Percentiles rank a stretch among this genome's conserved stretches.
Evolutionary conservation across 345 rosid genomes (phyloP).

Genomic region (Conringia planisiliqua): DNA sequence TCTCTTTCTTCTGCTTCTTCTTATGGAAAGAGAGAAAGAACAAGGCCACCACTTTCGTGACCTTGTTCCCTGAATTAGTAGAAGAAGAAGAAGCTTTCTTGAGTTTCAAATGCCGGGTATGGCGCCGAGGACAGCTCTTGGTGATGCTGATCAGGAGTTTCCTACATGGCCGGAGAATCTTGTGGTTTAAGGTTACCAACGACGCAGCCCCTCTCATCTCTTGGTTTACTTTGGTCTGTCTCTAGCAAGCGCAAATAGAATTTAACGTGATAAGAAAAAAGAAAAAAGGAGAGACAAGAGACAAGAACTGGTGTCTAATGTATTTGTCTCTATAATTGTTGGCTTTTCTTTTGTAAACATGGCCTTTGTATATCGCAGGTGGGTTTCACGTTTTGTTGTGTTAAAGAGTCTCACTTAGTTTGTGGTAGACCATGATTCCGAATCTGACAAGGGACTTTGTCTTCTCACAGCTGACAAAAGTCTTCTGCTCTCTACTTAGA

Average conservation of each 20-base stretch:
- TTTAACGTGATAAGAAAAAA: background rate
- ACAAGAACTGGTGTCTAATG: background rate
- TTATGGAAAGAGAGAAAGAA: slow-evolving; percentile 39
- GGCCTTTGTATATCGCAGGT: slow-evolving; percentile 5
- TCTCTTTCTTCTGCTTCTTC: slow-evolving; percentile 38
- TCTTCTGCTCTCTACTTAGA: background rate
- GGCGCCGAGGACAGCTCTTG: slow-evolving; percentile 27
- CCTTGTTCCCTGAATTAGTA: slow-evolving; percentile 20
- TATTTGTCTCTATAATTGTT: background rate
- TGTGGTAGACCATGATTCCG: slow-evolving; percentile 33
- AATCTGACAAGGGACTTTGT: background rate
- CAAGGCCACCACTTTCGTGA: slow-evolving; percentile 34
- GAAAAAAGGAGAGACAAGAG: background rate
- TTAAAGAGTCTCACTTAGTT: slow-evolving; percentile 19
- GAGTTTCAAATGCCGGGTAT: slow-evolving; percentile 32
- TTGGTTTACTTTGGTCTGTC: background rate
- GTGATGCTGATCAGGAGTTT: slow-evolving; percentile 31
- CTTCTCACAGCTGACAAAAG: background rate
- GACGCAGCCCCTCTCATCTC: slow-evolving; percentile 22
- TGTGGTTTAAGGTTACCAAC: slow-evolving; percentile 34
- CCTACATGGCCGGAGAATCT: slow-evolving; percentile 34
- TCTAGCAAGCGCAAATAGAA: background rate
- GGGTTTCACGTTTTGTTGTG: slow-evolving; percentile 33
- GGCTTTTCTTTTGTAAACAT: slow-evolving; percentile 24
- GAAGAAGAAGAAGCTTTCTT: slow-evolving; percentile 32